phyloP scores from a whole-genome alignment of 305 asterid species.

The Fraxinus floribunda region DNA sequence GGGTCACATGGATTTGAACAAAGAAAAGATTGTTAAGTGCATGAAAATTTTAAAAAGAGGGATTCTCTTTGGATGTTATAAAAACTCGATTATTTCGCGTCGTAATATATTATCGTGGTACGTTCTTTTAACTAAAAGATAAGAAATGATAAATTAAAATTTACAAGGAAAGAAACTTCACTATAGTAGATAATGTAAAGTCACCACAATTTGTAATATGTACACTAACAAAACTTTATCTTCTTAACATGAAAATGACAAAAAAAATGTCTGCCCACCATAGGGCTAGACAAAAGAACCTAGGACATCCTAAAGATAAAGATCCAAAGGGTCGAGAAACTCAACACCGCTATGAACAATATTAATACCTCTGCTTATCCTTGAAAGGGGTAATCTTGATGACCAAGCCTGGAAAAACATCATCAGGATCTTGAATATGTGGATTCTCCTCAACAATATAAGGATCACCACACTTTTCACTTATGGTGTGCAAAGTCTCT shows the following conservation, averaged over 20 bases:
- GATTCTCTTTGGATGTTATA: too few relatives aligned
- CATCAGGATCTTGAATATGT: constrained; percentile 30
- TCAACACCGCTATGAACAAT: not conserved
- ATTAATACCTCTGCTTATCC: not conserved
- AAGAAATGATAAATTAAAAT: not conserved
- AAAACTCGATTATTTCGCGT: too few relatives aligned
- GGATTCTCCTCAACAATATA: constrained; percentile 33
- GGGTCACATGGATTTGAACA: too few relatives aligned
- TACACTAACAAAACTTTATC: not conserved
- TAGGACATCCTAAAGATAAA: not conserved
- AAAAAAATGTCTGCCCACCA: not conserved
- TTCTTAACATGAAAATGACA: not conserved
- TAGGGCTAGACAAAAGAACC: not conserved
- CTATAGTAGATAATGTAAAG: not conserved
- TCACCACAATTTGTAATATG: not conserved
- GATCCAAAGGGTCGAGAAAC: not conserved
- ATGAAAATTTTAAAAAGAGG: too few relatives aligned
- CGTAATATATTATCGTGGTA: too few relatives aligned
- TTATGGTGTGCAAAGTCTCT: constrained; percentile 26
- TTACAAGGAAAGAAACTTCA: not conserved
- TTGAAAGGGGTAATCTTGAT: constrained; percentile 28
- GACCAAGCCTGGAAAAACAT: constrained; percentile 29
- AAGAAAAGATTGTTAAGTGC: too few relatives aligned
- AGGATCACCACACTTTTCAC: constrained; percentile 29
- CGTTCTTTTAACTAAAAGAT: too few relatives aligned